Evolutionary conservation across 345 rosid genomes (phyloP).

Genomic region (Raphanus raphanistrum): DNA sequence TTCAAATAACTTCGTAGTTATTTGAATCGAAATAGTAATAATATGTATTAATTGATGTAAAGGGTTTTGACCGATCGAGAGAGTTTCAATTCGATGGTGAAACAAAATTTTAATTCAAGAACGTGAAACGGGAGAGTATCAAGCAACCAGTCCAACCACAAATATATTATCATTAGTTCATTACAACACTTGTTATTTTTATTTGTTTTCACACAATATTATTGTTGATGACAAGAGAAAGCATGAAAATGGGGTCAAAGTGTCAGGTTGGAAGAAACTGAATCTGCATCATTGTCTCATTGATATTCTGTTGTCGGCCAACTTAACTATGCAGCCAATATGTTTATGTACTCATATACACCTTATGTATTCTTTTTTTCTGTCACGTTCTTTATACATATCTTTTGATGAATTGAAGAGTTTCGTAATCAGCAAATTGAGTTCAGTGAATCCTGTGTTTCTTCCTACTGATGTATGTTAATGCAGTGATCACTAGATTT

Average conservation of each 20-base stretch:
- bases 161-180: neutral
- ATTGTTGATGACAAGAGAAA: conserved; percentile 9
- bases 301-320: conserved; percentile 44
- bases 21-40: neutral
- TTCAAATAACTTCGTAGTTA: neutral
- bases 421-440: neutral
- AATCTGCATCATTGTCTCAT: conserved; percentile 36
- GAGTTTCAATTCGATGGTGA: neutral
- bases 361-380: neutral
- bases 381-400: neutral
- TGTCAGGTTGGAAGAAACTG: conserved; percentile 36
- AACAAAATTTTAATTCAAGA: too few species aligned
- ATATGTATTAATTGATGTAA: neutral
- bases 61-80: neutral
- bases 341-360: conserved; percentile 24
- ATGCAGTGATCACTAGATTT: neutral
- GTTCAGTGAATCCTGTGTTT: neutral
- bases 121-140: too few species aligned
- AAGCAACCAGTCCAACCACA: conserved; percentile 11
- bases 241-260: conserved; percentile 32
- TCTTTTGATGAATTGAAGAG: neutral
- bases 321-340: conserved; percentile 28
- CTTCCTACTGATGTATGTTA: neutral
- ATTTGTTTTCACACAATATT: neutral
- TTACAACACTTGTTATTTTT: neutral